Evolutionary conservation across 352 stramenopile genomes (phyloP), one percentile per base, ranked within the genome.

Genomic region (Pythium utonaiense): DNA sequence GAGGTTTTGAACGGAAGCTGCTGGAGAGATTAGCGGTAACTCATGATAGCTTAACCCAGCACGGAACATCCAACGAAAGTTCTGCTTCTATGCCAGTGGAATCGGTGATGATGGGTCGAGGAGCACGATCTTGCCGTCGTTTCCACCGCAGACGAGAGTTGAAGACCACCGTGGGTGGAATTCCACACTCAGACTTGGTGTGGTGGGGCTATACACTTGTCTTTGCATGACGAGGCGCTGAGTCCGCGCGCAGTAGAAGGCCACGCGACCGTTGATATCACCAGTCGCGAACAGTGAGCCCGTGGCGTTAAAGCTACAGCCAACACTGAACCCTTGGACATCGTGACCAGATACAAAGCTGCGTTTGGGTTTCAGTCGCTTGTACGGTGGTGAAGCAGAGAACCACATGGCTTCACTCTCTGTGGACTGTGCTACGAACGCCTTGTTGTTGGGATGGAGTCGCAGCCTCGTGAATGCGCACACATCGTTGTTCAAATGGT

Each of bases 221-320:
- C 40, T 28, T 27, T 66, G 60, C 21, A 17, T 36, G 3, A 75
- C 13, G 28, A 77, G 30, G 27, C 59, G 60, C 22, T 64, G 64
- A 8, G 65, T 63, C 6, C 10, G 49, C 10, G 42, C 42, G 40
- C 72, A 47, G 55, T 89, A 89, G 24, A 80, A 40, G n/a, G 77
- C 74, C 0, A 89, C 51, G 16, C 67, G 66, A 6, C 79, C 79
- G 27, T 60, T 53, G 14, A 71, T 63, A 56, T 87, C 77, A 16
- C 77, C 79, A 13, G 77, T 76, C 6, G 77, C 74, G 34, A 78
- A 72, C 9, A 83, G 53, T 17, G 47, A 30, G 4, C 77, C 79
- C 22, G 80, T 64, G n/a, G 38, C 27, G 49, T 70, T 80, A 54
- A 87, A 87, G 45, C 75, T 86, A 61, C 72, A 83, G 40, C 81